Base-by-base conservation (phyloP, 1,139 yeast genomes). In the Kodamaea arcana region DNA sequence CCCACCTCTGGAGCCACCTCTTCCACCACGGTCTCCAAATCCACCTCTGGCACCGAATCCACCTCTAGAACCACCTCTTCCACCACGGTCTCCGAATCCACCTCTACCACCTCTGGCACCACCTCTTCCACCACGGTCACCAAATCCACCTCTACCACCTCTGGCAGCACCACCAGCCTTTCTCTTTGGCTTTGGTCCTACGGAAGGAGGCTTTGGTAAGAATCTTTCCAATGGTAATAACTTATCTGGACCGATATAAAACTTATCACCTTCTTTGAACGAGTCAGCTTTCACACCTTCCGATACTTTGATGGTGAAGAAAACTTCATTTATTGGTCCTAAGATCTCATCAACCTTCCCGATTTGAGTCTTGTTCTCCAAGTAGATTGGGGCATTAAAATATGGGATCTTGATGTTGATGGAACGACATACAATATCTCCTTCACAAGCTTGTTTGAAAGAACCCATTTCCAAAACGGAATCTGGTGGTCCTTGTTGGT, bases 291-390 rank as follows among this genome's bases (percentile, higher is more conserved):
- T 92, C 37, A 92, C 94, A 55, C 99, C 99, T 58, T 94, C 98
- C 35, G 84, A 72, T 41, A 97, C 92, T 69, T 94, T 92, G 51
- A 94, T 80, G 33, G 98, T 94, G 77, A 94, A 94, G 60, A 76
- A 90, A 14, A 92, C 97, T 65, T 94, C 98, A 60, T 92, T 92
- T 59, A 94, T 69, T 36, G 98, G 97, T 35, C 99, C 99, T 52
- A 94, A 74, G 47, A 94, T 92, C 71, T 94, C 99, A 60, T 94
- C 99, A 40, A 94, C 95, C 65, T 94, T 94, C 52, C 99, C 99
- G 36, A 94, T 81, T 57, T 85, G 94, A 21, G 95, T 84, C 73
- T 83, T 83, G 74, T 92, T 92, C 62, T 92, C 97, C 50, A 92
- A 77, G 62, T 83, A 94, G 56, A 94, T 90, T 58, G 98, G 98